A percentile compares a stretch with the other conserved stretches of the same genome.
Evolutionary conservation across 345 rosid genomes (phyloP).

Genomic region (Dimocarpus longan): DNA sequence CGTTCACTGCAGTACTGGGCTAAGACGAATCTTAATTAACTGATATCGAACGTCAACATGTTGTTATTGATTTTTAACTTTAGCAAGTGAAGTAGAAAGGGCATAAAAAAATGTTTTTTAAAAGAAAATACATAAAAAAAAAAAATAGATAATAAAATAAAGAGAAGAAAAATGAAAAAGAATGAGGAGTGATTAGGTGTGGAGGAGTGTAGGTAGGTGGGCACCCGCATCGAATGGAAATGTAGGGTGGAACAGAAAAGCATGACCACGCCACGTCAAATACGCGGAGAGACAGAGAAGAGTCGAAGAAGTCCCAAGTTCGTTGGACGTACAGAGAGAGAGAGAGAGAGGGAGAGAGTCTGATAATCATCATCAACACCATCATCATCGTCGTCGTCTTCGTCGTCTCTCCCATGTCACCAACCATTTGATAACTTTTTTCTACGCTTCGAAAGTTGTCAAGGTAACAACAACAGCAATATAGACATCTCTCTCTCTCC

Average conservation of each 20-base stretch:
- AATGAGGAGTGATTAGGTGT: not conserved
- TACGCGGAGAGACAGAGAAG: constrained; percentile 20
- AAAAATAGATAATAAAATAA: not conserved
- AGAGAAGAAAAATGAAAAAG: not conserved
- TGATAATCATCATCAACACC: not conserved
- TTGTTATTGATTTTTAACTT: no score
- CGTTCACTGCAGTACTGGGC: no score
- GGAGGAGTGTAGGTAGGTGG: not conserved
- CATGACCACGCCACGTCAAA: constrained; percentile 12
- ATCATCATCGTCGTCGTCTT: not conserved
- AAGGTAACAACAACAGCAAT: not conserved
- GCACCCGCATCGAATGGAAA: not conserved
- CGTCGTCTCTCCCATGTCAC: constrained; percentile 16
- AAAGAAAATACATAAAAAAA: no score
- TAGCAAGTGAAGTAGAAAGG: no score
- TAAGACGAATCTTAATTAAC: no score
- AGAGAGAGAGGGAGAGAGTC: not conserved
- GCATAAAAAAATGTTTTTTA: no score
- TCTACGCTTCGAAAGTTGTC: constrained; percentile 14
- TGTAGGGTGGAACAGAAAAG: not conserved
- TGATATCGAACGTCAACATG: no score
- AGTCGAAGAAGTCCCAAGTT: constrained; percentile 12
- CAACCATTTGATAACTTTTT: constrained; percentile 5
- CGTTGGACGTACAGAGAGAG: constrained; percentile 9
- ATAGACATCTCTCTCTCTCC: not conserved